Evolutionary conservation across 2,329 filamentous ascomycete species (phyloP), one percentile per base, ranked within the genome.

Genomic region (Lachnellula occidentalis): DNA sequence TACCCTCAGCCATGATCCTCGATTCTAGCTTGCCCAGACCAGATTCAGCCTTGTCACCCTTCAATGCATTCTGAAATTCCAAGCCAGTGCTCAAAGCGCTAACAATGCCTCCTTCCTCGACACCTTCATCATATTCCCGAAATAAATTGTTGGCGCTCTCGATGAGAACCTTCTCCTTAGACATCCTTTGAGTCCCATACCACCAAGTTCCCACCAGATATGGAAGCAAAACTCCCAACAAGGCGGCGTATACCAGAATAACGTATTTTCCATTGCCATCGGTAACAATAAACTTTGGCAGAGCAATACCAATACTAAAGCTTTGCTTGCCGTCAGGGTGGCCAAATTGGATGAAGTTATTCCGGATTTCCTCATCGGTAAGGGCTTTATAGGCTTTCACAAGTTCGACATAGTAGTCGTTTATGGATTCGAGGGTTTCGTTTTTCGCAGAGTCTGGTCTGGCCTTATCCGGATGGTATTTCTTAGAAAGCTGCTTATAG

Each of bases 291-390:
- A 94, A 90, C 70, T 94, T 87, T 45, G 94, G 94, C 45, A 99
- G 80, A 45, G 92, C 94, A 62, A 99, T 99, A 61, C 94, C 92
- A 68, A 99, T 97, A 74, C 91, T 96, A 73, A 92, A 94, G 71
- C 91, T 92, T 75, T 99, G 94, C 79, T 96, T 97, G 69, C 94
- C 94, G 70, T 99, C 94, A 6, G 94, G 94, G 71, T 99, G 91
- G 53, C 94, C 94, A 67, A 88, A 99, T 71, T 95, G 88, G 51
- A 96, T 85, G 73, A 89, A 99, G 76, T 99, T 99, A 74, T 95
- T 95, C 68, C 94, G 88, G 58, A 97, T 82, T 42, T 97, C 94
- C 74, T 99, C 95, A 69, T 99, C 94, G 4, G 95, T 99, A 48
- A 99, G 81, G 3, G 94, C 88, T 74, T 99, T 96, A 80, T 96